Base-by-base conservation (phyloP, 2,329 filamentous ascomycete genomes). In the Phialemoniopsis sp. region DNA sequence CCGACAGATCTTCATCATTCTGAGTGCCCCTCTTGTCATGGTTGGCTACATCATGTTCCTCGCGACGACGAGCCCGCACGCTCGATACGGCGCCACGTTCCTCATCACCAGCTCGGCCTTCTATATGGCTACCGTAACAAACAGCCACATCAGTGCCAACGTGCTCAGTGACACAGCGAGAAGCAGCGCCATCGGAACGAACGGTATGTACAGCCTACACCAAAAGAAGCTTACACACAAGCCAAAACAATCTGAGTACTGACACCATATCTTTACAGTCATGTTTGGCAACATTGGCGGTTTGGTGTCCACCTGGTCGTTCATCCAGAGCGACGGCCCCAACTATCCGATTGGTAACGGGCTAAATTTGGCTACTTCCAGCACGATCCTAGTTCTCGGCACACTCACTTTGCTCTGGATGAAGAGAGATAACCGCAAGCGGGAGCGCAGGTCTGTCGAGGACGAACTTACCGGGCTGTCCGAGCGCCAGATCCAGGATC, bases 281-380 rank as follows among this genome's bases (percentile, higher is more conserved):
- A 83, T 83, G 77, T 62, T 81, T n/a, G 80, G 78, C n/a, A 82
- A 82, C 44, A 55, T 82, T n/a, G 79, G 80, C 3, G 78, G 77
- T 0, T 47, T 80, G 18, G 36, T 40, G 28, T 36, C 33, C 37
- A 82, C 78, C 0, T 84, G 79, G 80, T 70, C 67, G 0, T 84
- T 81, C 57, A 48, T 84, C 34, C 71, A 73, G 0, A 73, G 62
- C 39, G 82, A 87, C 48, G 72, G 48, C 0, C 83, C 83, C 0
- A 58, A 84, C 42, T 87, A 76, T 48, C 73, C 64, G 21, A 84
- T 85, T 41, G 83, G 83, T 0, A 87, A 87, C 51, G 81, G 81
- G 0, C 52, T 86, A 12, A 87, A 87, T 51, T 50, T 86, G 29
- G 82, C 74, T 0, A 80, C 77, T 0, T 68, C 69, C 10, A 68